phyloP scores from a whole-genome alignment of 139 green algal species.

The Tetradesmus lagerheimii region DNA sequence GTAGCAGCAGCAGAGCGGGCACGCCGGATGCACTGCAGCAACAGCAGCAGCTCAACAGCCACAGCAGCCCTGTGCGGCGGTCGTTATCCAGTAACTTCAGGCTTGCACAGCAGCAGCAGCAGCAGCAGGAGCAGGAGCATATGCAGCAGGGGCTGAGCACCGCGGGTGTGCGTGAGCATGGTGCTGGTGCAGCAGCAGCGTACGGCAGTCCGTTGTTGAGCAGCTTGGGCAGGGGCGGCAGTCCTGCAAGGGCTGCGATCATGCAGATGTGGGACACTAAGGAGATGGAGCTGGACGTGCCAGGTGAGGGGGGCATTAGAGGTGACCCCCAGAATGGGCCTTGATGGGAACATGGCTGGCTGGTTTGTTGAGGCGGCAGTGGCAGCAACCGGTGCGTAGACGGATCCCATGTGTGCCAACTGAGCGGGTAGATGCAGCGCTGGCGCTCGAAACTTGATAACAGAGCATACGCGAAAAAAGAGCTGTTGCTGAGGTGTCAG shows the following conservation, averaged over 20 bases:
- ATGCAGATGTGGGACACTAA: not conserved
- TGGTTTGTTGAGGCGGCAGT: no score
- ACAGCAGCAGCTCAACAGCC: not conserved
- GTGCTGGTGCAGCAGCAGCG: not conserved
- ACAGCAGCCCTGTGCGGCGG: not conserved
- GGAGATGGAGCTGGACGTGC: not conserved
- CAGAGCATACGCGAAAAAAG: no score
- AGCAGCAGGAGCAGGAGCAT: not conserved
- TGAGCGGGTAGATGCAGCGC: no score
- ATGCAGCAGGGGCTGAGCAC: not conserved
- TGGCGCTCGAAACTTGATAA: no score
- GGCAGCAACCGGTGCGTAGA: no score
- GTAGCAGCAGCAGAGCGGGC: not conserved
- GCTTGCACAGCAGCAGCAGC: not conserved
- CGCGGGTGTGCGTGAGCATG: not conserved
- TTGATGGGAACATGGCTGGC: no score
- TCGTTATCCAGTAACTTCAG: not conserved
- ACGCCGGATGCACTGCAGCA: not conserved
- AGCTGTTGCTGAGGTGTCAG: no score
- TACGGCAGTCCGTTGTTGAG: not conserved
- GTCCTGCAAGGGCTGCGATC: not conserved
- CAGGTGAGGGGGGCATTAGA: not conserved
- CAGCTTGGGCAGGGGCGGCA: not conserved
- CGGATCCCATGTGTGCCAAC: no score
- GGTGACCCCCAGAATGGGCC: no score